Evolutionary conservation across 345 rosid genomes (phyloP), one percentile per base, ranked within the genome.

Genomic region (Salix caprea): DNA sequence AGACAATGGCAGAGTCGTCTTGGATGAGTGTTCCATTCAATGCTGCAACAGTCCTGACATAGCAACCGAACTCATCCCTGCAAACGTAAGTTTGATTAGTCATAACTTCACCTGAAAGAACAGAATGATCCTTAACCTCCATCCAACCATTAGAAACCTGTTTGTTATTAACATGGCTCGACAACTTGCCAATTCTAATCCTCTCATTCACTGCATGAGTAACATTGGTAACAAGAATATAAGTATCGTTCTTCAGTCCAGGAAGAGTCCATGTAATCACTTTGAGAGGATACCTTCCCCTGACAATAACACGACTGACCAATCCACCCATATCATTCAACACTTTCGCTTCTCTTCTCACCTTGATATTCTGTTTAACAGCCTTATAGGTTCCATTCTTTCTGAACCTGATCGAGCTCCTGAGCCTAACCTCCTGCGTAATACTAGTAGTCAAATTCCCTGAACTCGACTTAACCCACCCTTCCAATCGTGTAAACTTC

Each of bases 111-210:
- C 99, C 96, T 0, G 89, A 77, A 64, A 93, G 81, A 70, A 89
- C 92, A 50, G 84, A 54, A 73, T 89, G 97, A 82, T 85, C 97
- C 87, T 79, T 85, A 68, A 91, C 90, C 86, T 88, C 77, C 89
- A 95, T 90, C 97, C 97, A 87, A n/a, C 99, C 99, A 0, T 68
- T 76, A 7, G 92, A 87, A 50, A 70, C 82, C 85, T 93, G 97
- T 40, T 66, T 74, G 62, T 88, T 93, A 40, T 46, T 23, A 76
- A 84, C 65, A n/a, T 67, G 67, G 18, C 85, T 72, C 10, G 68
- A 32, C 10, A 62, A 21, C 15, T 64, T 81, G 19, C 93, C 96
- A 44, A 54, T 28, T 5, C 66, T 60, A 52, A 71, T 18, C 46
- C 66, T 85, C 80, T 88, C 88, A 42, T 19, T 70, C 83, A 84